phyloP scores from a whole-genome alignment of 208 protist species.

The Acanthamoeba healyi region DNA sequence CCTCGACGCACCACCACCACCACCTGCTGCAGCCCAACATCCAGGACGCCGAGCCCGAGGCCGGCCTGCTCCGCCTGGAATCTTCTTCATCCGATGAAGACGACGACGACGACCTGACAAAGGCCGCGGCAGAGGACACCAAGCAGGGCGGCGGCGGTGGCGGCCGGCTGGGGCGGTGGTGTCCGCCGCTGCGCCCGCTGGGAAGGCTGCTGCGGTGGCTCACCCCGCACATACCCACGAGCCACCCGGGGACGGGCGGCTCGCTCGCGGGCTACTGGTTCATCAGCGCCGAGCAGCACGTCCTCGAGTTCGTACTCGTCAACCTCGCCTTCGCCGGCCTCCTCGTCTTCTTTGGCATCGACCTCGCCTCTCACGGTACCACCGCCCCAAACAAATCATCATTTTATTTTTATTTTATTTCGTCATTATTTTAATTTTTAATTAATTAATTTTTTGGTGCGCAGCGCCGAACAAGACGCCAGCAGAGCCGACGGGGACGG shows the following conservation, averaged over 20 bases:
- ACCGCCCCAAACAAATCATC: background rate
- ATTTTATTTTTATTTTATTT: background rate
- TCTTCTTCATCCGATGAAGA: background rate
- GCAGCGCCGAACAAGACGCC: background rate
- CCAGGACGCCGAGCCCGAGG: background rate
- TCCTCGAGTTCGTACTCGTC: constrained; percentile 35
- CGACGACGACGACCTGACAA: background rate
- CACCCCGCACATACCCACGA: background rate
- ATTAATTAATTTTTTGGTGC: background rate
- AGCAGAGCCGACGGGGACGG: background rate
- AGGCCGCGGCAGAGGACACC: background rate
- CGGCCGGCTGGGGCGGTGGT: background rate
- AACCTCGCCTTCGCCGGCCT: constrained; percentile 32
- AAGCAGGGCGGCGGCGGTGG: background rate
- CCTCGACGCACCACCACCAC: background rate
- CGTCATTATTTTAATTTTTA: background rate
- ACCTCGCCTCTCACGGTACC: background rate
- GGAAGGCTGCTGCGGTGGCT: background rate
- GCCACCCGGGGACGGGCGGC: background rate
- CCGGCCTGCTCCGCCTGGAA: background rate
- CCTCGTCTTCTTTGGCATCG: constrained; percentile 13
- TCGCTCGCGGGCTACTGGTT: background rate
- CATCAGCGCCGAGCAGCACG: constrained; percentile 34
- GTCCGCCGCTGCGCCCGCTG: background rate
- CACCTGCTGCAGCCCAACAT: background rate